Evolutionary conservation across 148 eudicot species (phyloP).

Genomic region (Euryodendron excelsum): DNA sequence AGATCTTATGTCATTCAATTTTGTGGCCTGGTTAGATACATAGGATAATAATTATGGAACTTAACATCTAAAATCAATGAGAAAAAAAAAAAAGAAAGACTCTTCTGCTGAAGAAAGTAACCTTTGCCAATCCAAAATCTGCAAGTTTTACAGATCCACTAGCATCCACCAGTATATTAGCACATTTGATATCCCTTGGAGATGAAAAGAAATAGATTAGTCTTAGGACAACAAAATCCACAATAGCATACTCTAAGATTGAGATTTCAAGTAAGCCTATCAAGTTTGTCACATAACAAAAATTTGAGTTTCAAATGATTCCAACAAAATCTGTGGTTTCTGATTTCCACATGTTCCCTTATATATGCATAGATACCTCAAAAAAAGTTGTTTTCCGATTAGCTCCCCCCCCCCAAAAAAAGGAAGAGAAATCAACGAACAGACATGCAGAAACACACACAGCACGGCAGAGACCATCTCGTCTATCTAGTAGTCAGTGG

Average conservation of each 20-base stretch:
- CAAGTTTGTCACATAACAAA: background rate
- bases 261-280: background rate
- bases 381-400: background rate
- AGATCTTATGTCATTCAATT: constrained; percentile 71
- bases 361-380: background rate
- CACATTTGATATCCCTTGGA: constrained; percentile 63
- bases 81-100: background rate
- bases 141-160: constrained; percentile 61
- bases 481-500: too few species aligned
- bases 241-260: background rate
- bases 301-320: background rate
- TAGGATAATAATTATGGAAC: background rate
- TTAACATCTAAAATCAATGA: background rate
- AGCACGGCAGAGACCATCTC: too few species aligned
- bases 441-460: too few species aligned
- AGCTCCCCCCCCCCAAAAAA: background rate
- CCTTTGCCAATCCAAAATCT: constrained; percentile 74
- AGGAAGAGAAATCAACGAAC: too few species aligned
- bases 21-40: constrained; percentile 43
- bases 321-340: background rate
- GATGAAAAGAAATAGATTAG: background rate
- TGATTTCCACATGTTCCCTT: background rate
- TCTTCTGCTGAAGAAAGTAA: constrained; percentile 17
- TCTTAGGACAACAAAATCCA: constrained; percentile 4
- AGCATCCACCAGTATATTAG: constrained; percentile 59